phyloP scores from a whole-genome alignment of 352 stramenopile genomes.

The Pythium aphanidermatum region DNA sequence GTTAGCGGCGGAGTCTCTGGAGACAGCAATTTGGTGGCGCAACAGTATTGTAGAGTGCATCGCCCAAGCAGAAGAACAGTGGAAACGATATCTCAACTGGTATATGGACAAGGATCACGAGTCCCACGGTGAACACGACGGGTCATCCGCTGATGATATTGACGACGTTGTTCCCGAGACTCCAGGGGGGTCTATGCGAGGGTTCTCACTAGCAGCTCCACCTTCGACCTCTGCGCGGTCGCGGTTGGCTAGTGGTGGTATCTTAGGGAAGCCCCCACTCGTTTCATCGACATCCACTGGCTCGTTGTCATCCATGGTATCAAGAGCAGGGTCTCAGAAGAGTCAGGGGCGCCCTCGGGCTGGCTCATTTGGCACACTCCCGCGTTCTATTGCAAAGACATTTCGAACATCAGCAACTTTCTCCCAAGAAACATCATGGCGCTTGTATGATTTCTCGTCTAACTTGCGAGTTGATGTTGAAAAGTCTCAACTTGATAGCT shows the following conservation, averaged over 20 bases:
- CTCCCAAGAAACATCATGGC: constrained; percentile 71
- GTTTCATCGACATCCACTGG: constrained; percentile 8
- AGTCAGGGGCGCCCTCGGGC: constrained; percentile 25
- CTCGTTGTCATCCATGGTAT: constrained; percentile 3
- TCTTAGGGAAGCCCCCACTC: constrained; percentile 12
- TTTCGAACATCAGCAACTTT: constrained; percentile 75
- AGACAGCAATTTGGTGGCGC: constrained; percentile 81
- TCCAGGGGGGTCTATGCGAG: no score
- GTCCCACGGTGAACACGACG: no score
- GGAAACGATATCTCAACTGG: constrained; percentile 82
- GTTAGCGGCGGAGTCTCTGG: constrained; percentile 71
- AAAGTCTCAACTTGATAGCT: constrained; percentile 34
- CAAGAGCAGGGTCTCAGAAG: constrained; percentile 5
- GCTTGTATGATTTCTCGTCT: constrained; percentile 66
- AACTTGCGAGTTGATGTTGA: constrained; percentile 70
- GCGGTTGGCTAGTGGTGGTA: no score
- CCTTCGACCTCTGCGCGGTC: no score
- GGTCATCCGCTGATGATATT: no score
- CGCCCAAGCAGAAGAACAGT: constrained; percentile 77
- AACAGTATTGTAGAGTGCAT: constrained; percentile 84
- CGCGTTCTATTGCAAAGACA: constrained; percentile 72
- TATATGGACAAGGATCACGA: constrained; percentile 80
- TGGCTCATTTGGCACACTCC: constrained; percentile 64
- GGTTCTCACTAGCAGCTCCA: no score
- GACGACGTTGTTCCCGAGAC: no score